Conservation (phyloP, 148 eudicot genomes). For the Cornus controversa region DNA sequence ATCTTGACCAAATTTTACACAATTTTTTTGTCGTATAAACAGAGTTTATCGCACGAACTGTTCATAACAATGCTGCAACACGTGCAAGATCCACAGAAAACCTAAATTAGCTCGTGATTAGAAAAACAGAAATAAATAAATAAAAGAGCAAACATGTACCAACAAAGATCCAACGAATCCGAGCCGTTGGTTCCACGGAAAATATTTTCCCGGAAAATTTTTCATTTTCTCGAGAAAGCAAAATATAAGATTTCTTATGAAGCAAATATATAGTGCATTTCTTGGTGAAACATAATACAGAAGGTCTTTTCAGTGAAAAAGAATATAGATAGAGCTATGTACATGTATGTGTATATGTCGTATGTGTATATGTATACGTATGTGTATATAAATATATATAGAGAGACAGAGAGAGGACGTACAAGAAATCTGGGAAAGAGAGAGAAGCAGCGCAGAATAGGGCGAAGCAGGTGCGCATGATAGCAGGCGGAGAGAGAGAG, state of each 20-base stretch:
- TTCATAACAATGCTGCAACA: neutral
- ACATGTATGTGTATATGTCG: too few relatives aligned
- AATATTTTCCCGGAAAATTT: neutral
- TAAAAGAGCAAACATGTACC: too few relatives aligned
- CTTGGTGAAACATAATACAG: neutral
- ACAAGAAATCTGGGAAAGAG: neutral
- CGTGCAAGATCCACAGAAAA: neutral
- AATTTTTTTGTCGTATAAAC: neutral
- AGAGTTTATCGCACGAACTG: neutral
- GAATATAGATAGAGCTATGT: neutral
- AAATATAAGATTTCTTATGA: too few relatives aligned
- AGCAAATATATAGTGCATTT: neutral
- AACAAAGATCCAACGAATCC: neutral
- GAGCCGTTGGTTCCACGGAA: neutral
- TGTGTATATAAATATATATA: too few relatives aligned
- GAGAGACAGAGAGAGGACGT: neutral
- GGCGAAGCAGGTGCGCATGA: neutral
- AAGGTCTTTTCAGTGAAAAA: neutral
- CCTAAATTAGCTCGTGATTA: neutral
- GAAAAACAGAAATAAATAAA: too few relatives aligned
- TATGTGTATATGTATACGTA: neutral
- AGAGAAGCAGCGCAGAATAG: neutral
- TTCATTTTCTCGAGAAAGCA: neutral
- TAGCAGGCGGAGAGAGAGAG: neutral
- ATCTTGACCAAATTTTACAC: neutral